These are phyloP conservation scores for Ustilago lituana DNA, from an alignment of 1,284 basidiomycete species.

Conservation along the genomic window DNA sequence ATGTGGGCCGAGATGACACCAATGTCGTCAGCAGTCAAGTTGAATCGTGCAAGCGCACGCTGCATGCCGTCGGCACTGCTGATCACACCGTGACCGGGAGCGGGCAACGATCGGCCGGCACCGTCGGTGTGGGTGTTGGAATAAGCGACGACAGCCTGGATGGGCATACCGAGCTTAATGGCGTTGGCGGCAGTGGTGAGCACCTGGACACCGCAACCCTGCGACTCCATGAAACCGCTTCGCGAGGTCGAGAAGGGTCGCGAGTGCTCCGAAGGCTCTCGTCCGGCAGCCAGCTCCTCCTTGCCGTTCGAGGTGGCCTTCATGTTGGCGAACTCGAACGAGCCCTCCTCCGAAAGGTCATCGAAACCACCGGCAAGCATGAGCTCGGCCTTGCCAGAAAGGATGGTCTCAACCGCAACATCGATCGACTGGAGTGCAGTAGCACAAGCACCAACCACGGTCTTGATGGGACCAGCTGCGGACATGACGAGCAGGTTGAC, in stretches of 20 bases:
- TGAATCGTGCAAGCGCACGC: conserved; percentile 94
- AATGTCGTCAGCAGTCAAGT: conserved; percentile 89
- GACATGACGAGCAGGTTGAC: conserved; percentile 80
- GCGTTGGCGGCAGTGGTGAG: conserved; percentile 97
- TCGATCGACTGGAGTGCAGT: conserved; percentile 97
- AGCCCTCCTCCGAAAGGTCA: conserved; percentile 95
- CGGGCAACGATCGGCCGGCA: conserved; percentile 89
- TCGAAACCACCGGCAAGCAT: conserved; percentile 99
- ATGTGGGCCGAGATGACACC: conserved; percentile 84
- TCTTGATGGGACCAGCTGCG: conserved; percentile 86
- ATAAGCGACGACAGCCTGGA: conserved; percentile 92
- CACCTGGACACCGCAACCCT: conserved; percentile 95
- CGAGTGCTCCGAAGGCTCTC: conserved; percentile 97
- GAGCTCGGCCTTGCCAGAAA: conserved; percentile 95
- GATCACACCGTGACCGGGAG: conserved; percentile 64
- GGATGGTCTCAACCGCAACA: conserved; percentile 94
- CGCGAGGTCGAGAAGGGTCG: conserved; percentile 95
- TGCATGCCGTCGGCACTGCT: conserved; percentile 75
- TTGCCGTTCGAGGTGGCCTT: conserved; percentile 97
- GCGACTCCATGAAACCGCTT: conserved; percentile 79
- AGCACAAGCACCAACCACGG: conserved; percentile 97
- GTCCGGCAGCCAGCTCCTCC: conserved; percentile 96
- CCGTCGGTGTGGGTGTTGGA: conserved; percentile 94
- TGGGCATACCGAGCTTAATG: conserved; percentile 89
- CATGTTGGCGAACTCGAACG: conserved; percentile 96